phyloP scores from a whole-genome alignment of 106 monocot genomes.

The Dioscorea dumetorum region DNA sequence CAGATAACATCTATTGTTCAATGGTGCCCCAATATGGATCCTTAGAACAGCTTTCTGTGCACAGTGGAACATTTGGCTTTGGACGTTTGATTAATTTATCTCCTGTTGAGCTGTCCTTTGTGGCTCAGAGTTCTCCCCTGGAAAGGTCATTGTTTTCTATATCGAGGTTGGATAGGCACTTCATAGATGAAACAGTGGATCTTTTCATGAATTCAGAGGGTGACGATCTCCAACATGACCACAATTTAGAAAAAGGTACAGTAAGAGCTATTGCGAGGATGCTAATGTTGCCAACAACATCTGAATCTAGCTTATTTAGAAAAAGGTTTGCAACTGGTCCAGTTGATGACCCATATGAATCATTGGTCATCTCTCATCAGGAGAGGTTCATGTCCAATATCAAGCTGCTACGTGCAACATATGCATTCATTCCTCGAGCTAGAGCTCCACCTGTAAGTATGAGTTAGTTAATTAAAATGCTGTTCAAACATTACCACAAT shows the following conservation, averaged over 20 bases:
- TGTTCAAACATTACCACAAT: too few relatives aligned
- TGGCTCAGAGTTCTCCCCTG: constrained; percentile 62
- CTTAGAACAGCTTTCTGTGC: constrained; percentile 7
- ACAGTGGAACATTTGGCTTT: constrained; percentile 74
- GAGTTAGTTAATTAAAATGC: not conserved
- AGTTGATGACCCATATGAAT: constrained; percentile 47
- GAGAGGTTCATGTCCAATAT: constrained; percentile 68
- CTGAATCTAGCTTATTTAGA: constrained; percentile 48
- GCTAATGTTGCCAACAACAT: constrained; percentile 64
- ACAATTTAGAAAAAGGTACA: constrained; percentile 32
- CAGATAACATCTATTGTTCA: constrained; percentile 49
- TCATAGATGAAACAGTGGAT: constrained; percentile 52
- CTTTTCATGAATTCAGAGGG: constrained; percentile 46
- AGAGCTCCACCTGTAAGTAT: constrained; percentile 82
- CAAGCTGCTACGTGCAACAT: constrained; percentile 61
- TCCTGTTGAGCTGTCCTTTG: constrained; percentile 64
- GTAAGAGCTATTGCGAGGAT: constrained; percentile 66
- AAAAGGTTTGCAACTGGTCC: constrained; percentile 53
- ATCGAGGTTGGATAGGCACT: constrained; percentile 36
- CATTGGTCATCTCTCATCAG: constrained; percentile 61
- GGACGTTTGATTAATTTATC: constrained; percentile 76
- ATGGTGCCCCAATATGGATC: constrained; percentile 19
- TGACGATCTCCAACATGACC: constrained; percentile 23
- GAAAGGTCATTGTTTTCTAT: constrained; percentile 64
- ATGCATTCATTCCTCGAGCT: constrained; percentile 78